Evolutionary conservation across 2,329 filamentous ascomycete genomes (phyloP), one percentile per base, ranked within the genome.

Genomic region (Fusarium nematophilum): DNA sequence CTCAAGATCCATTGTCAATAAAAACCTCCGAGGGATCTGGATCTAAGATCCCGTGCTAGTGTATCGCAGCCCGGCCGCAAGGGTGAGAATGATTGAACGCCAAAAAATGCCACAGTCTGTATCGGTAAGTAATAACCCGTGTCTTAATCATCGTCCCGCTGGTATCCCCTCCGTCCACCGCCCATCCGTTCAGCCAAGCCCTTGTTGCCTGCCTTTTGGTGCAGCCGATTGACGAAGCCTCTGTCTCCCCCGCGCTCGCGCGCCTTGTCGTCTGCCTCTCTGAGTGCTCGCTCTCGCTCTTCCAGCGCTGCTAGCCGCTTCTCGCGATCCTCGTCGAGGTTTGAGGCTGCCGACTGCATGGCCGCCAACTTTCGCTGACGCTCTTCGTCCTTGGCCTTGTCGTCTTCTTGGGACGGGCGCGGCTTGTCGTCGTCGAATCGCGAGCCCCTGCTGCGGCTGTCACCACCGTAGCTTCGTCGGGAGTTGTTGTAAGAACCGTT

Each of bases 291-390:
- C 65, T 96, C 92, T 57, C 81, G 81, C 60, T 86, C 84, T 18
- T 86, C 87, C 14, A 93, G 77, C 1, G 86, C 86, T 0, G 86
- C 84, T 9, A 96, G 78, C 18, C 92, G 85, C 55, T 84, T 82
- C 62, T 85, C 85, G 26, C 92, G 87, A 64, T 90, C 87, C n/a
- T 79, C 71, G 66, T 94, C 90, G 40, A 96, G 79, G 9, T 89
- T 85, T 1, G 81, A 82, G 5, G 90, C 90, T 23, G 87, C 88
- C 14, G 83, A 83, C 72, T 91, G 89, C 90, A 93, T 92, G 8
- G 86, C 88, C 13, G 87, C 89, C 14, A 92, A 76, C 71, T 87
- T 91, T 18, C 83, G 82, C 10, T 87, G 86, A n/a, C 82, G 81
- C 59, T 90, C 87, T 17, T 85, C 83, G 15, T 83, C 83, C 6